Evolutionary conservation across 202 grass and related monocot species (phyloP), one percentile per base, ranked within the genome.

Genomic region (Saccharum hybrid): DNA sequence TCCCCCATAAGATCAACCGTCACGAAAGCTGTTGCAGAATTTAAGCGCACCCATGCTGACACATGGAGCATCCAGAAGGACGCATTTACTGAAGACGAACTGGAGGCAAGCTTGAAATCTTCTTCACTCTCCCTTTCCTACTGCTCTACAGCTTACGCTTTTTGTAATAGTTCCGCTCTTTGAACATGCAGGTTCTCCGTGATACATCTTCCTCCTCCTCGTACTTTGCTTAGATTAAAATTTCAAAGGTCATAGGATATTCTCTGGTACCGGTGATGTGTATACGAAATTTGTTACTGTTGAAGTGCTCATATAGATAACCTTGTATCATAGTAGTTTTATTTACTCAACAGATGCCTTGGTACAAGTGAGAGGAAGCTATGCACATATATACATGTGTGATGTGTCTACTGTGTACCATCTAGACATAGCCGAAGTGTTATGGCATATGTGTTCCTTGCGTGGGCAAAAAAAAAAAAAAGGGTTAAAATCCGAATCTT

Each of bases 61-160:
- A 96, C 93, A 52, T 98, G 96, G 96, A 92, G 80, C 81, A 91
- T 96, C 73, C 96, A 98, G 62, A 94, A 96, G 87, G 91, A 92
- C 10, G 82, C 89, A 8, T 96, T 98, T 81, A 93, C 89, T 12
- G 96, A 98, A 81, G 96, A 96, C 37, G 83, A 98, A 78, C 54
- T 98, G 28, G 93, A 98, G 96, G 96, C 71, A 94, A 91, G 82
- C 72, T 66, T 14, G 16, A 48, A 77, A 57, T 49, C 37, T 52
- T 51, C 26, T 87, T 78, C 82, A 70, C 9, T 22, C 31, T 36
- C 46, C 13, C 26, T 74, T 65, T 66, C 56, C 66, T 26, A 51
- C 19, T 68, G 70, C 52, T 19, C 2, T 60, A 68, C 21, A 22
- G 11, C 9, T 60, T 57, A 45, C 40, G 41, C 6, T 28, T 21